phyloP scores from a whole-genome alignment of 495 filamentous ascomycete species.

The Tuber melanosporum region DNA sequence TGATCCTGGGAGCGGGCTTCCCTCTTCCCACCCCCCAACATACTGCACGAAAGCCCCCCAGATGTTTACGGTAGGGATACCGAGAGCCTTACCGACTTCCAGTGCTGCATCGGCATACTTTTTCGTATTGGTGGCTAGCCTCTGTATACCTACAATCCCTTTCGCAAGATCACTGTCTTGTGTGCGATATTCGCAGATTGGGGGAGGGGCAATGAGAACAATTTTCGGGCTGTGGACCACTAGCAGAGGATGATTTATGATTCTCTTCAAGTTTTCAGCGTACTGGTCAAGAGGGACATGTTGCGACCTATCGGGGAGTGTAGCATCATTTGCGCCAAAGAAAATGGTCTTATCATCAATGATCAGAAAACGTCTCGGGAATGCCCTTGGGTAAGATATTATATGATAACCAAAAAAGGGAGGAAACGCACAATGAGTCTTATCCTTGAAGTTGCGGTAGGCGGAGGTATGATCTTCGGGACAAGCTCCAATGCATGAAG shows the following conservation, averaged over 20 bases:
- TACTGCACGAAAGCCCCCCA: slow-evolving; percentile 67
- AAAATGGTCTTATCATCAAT: slow-evolving; percentile 58
- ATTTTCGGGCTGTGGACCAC: slow-evolving; percentile 64
- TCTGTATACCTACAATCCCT: slow-evolving; percentile 49
- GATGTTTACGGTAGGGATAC: slow-evolving; percentile 64
- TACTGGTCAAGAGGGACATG: slow-evolving; percentile 68
- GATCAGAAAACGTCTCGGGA: slow-evolving; percentile 13
- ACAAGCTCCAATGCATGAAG: slow-evolving; percentile 56
- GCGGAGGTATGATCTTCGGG: slow-evolving; percentile 53
- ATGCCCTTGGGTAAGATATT: not conserved
- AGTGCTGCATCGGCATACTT: slow-evolving; percentile 63
- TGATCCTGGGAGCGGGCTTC: slow-evolving; percentile 51
- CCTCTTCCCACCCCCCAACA: slow-evolving; percentile 59
- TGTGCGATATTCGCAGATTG: slow-evolving; percentile 68
- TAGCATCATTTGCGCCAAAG: slow-evolving; percentile 82
- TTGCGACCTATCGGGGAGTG: slow-evolving; percentile 56
- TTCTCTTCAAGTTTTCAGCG: slow-evolving; percentile 60
- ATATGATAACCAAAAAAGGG: not conserved
- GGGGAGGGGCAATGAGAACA: slow-evolving; percentile 70
- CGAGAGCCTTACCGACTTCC: slow-evolving; percentile 57
- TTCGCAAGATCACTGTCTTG: slow-evolving; percentile 50
- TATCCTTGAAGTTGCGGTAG: slow-evolving; percentile 52
- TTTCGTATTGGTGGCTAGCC: slow-evolving; percentile 59
- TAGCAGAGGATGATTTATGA: slow-evolving; percentile 63
- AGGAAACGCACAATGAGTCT: slow-evolving; percentile 57